Evolutionary conservation across 148 eudicot species (phyloP), one percentile per base, ranked within the genome.

Genomic region (Diospyros lotus): DNA sequence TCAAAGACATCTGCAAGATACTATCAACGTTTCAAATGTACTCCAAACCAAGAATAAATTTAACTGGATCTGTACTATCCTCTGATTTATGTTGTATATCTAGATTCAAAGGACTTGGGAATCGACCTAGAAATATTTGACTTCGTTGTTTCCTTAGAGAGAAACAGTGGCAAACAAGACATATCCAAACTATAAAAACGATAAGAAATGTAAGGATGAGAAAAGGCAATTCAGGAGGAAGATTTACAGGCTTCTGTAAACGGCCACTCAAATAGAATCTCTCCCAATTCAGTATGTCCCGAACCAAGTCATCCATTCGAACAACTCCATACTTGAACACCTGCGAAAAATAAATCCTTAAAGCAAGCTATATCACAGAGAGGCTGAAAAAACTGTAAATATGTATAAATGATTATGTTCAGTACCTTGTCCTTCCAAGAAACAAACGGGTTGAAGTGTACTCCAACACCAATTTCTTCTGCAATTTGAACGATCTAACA

Each of bases 361-460:
- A 62, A 28, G 75, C 51, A 68, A 70, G 56, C 15, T n/a, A 71
- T 45, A 14, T 56, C 18, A 58, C 12, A 17, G 72, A 71, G 58
- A 78, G 4, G 58, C 72, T 13, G 28, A 28, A 28, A 28, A 28
- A 28, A 28, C 28, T 28, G 28, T 28, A 18, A 4, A 13, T 11
- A 15, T 71, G 63, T 63, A 11, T 54, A 13, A 0, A 1, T 46
- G 14, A 48, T 48, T 48, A 69, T 45, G 71, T 2, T 44, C 15
- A 65, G 52, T 84, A 94, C 97, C 92, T 85, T 88, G 76, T 82
- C 75, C 43, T 86, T 80, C 83, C 86, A 90, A 48, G 85, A 80
- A 38, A 96, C 91, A 86, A 83, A 93, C 44, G 99, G 98, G 76
- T 96, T 96, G 75, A 96, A 96, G 86, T 93, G 97, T 64, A 96